Evolutionary conservation across 2,329 filamentous ascomycete genomes (phyloP).

Genomic region (Alternaria arborescens): DNA sequence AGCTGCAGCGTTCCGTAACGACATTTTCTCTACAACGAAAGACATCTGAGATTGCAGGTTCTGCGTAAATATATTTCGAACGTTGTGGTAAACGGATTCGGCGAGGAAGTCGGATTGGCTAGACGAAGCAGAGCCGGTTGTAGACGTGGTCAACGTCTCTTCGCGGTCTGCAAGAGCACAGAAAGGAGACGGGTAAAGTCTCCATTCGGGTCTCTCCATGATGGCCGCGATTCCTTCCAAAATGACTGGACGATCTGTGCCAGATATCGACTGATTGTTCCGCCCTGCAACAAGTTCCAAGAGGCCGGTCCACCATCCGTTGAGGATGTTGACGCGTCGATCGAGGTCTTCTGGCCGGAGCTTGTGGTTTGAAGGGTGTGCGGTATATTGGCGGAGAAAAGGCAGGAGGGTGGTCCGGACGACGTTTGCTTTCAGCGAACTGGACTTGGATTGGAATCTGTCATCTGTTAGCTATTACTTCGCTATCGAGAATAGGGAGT

Average conservation of each 20-base stretch:
- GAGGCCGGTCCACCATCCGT: constrained; percentile 89
- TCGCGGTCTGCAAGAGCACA: constrained; percentile 68
- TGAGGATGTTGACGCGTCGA: constrained; percentile 77
- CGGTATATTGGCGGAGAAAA: constrained; percentile 75
- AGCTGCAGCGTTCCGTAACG: constrained; percentile 74
- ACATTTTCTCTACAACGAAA: constrained; percentile 90
- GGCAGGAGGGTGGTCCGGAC: constrained; percentile 77
- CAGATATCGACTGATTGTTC: constrained; percentile 78
- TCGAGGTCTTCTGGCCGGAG: constrained; percentile 85
- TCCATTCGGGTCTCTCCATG: constrained; percentile 91
- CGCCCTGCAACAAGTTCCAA: constrained; percentile 82
- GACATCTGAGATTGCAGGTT: constrained; percentile 85
- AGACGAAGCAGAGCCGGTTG: constrained; percentile 67
- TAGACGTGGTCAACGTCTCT: constrained; percentile 54
- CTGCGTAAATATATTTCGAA: constrained; percentile 84
- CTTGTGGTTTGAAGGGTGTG: constrained; percentile 70
- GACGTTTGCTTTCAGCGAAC: constrained; percentile 76
- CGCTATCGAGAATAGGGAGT: constrained; percentile 1
- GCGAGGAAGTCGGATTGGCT: constrained; percentile 72
- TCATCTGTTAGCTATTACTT: constrained; percentile 13
- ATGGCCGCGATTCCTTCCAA: constrained; percentile 81
- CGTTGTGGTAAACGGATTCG: constrained; percentile 84
- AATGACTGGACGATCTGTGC: constrained; percentile 82
- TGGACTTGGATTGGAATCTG: constrained; percentile 77
- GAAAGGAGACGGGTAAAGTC: constrained; percentile 73